These are phyloP conservation scores for Rosa lucieae DNA, from an alignment of 306 rosid genomes.

Conservation along the genomic window DNA sequence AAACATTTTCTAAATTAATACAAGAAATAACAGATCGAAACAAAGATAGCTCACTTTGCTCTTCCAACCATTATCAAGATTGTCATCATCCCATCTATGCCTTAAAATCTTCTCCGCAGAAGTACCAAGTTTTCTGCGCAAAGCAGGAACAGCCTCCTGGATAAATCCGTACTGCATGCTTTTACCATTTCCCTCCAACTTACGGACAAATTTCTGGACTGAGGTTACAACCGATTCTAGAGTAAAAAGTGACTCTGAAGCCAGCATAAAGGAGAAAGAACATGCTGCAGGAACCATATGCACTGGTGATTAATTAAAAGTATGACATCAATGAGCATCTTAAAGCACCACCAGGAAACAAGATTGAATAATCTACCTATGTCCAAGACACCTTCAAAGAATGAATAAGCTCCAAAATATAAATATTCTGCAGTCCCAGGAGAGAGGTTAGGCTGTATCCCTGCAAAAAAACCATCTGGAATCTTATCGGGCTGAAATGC, in stretches of 20 bases:
- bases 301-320: neutral
- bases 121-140: conserved; percentile 30
- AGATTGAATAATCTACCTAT: conserved; percentile 21
- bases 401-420: conserved; percentile 33
- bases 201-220: conserved; percentile 19
- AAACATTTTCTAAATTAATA: neutral
- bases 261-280: conserved; percentile 40
- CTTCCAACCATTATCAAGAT: conserved; percentile 32
- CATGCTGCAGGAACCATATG: conserved; percentile 34
- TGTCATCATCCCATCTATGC: conserved; percentile 33
- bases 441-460: conserved; percentile 23
- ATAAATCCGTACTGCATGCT: conserved; percentile 18
- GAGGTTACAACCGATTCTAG: conserved; percentile 33
- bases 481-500: conserved; percentile 40
- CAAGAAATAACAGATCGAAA: conserved; percentile 4
- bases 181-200: conserved; percentile 28
- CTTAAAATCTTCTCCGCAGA: conserved; percentile 38
- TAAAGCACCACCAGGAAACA: conserved; percentile 13
- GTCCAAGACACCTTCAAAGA: conserved; percentile 32
- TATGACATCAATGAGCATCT: neutral
- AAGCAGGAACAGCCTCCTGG: conserved; percentile 28
- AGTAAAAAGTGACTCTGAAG: conserved; percentile 40
- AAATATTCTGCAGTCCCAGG: conserved; percentile 34
- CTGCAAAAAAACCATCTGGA: conserved; percentile 25
- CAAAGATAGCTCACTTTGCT: conserved; percentile 25